Base-by-base conservation (phyloP, 345 rosid species). In the Arabidopsis suecica region DNA sequence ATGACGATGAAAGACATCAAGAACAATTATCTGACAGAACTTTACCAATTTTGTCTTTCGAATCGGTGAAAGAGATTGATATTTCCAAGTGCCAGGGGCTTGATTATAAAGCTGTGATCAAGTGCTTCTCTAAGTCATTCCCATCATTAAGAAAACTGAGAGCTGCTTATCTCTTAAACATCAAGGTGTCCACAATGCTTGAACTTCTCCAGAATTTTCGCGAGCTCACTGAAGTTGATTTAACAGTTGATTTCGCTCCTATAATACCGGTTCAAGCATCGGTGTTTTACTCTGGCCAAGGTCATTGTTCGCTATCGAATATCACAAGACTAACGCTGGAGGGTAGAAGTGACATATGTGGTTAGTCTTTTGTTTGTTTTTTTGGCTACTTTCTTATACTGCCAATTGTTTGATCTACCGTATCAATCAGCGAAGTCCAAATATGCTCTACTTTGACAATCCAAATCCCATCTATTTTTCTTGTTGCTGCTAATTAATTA, bases 91-190 rank as follows among this genome's bases (percentile, higher is more conserved):
- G 96, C 74, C 83, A 58, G 58, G 82, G 79, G 69, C 86, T 92
- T 71, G 78, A 84, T 74, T 82, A 86, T 81, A 78, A 71, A 69
- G 75, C 68, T 56, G 81, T 87, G 1, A 45, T 89, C 66, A 87
- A 86, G 72, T 81, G 82, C 75, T 86, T 92, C 73, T 85, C 84
- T 74, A 79, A 58, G 64, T 83, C 91, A 65, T 90, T 92, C 75
- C 92, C 92, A 36, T 87, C 83, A 37, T 79, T 92, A 61, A 85
- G 85, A 82, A 86, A 68, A 79, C 74, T 92, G 72, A 86, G 71
- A 82, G 96, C 96, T 51, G 88, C 92, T 79, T 80, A 88, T 82
- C 93, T 84, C 78, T 79, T 81, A 63, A 87, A 85, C 89, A 83
- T 88, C 64, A 86, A 75, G 80, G 73, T 75, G 10, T 71, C 72